Conservation (phyloP, 2,329 filamentous ascomycete genomes). For the Thermothelomyces thermophilus region DNA sequence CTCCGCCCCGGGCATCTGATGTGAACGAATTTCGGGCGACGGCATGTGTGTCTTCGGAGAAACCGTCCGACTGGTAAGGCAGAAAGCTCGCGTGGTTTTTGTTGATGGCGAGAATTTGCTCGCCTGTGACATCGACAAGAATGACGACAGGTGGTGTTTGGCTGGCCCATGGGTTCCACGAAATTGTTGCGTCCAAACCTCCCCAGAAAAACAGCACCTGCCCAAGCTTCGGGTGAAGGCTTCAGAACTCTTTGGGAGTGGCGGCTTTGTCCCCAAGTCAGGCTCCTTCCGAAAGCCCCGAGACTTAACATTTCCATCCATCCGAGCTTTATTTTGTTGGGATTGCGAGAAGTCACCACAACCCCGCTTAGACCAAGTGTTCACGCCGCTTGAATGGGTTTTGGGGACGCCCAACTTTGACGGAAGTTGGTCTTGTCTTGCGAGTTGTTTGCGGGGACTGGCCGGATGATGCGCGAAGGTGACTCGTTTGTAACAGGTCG, state of each 20-base stretch:
- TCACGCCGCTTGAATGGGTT: background rate
- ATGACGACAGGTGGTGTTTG: background rate
- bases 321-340: background rate
- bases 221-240: too few species aligned
- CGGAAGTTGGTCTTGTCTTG: background rate
- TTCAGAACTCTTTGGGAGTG: background rate
- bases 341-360: background rate
- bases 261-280: background rate
- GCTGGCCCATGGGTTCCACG: background rate
- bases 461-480: background rate
- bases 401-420: background rate
- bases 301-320: background rate
- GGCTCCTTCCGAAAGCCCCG: background rate
- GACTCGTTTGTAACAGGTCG: background rate
- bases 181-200: too few species aligned
- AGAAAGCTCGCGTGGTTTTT: background rate
- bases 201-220: too few species aligned
- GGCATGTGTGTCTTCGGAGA: conserved; percentile 6
- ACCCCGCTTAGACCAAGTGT: background rate
- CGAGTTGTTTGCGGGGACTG: background rate
- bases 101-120: background rate
- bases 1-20: background rate
- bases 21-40: background rate
- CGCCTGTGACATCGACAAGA: background rate
- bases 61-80: conserved; percentile 12